Evolutionary conservation across 116 monocot genomes (phyloP), one percentile per base, ranked within the genome.

Genomic region (Cymodocea nodosa): DNA sequence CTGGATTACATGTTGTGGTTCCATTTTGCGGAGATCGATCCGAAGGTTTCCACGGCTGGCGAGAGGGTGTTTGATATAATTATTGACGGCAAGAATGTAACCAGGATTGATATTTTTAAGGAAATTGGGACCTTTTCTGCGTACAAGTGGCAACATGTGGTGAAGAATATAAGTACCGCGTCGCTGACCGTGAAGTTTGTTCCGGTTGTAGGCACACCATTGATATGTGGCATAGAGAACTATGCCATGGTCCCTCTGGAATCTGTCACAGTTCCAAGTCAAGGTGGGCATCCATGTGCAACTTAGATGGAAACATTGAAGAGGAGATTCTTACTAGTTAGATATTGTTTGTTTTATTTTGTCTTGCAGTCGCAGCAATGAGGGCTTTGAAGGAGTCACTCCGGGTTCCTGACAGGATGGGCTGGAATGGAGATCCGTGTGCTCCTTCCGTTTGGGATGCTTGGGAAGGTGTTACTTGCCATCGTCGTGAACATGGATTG

Each of bases 351-450:
- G 12, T 20, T 49, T 23, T 64, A 6, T 64, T 17, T 14, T 63
- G 7, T 63, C 53, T 52, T 64, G 55, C 76, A 90, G 93, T 73
- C 55, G 72, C 52, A 50, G 91, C 91, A 48, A 88, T 97, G 91
- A 85, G 59, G 67, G 83, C 85, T 3, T 65, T 97, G 84, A 91
- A 91, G 69, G 83, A 91, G 48, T 91, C 91, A 0, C 78, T 97
- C 24, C 81, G 68, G 18, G 67, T 97, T 18, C 97, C 91, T 18
- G 83, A 82, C 48, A 85, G 97, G 78, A 91, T 97, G 97, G 97
- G 97, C 0, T 97, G 97, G 97, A 97, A 97, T 73, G 97, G 97
- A 8, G 97, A 97, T 59, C 97, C 97, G n/a, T 97, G 97, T 63
- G 91, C 88, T 0, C 97, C 97, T 48, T 72, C 86, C 1, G 71